Evolutionary conservation across 1,284 basidiomycete species (phyloP).

Genomic region (Grifola frondosa): DNA sequence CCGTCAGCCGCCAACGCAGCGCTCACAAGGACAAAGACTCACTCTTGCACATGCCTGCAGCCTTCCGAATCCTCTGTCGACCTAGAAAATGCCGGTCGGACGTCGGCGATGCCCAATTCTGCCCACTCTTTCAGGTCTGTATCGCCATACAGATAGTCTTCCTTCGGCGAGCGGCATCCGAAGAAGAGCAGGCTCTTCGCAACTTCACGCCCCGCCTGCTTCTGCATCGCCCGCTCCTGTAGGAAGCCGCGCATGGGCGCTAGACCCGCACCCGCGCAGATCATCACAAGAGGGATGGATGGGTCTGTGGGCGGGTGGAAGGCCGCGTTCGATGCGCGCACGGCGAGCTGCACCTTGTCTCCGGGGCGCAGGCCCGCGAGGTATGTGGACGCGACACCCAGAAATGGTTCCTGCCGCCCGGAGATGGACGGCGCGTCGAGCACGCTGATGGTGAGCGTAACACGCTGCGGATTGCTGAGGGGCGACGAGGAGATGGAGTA

Average conservation of each 20-base stretch:
- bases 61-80: slow-evolving; percentile 35
- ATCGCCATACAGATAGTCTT: slow-evolving; percentile 45
- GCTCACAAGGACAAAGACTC: slow-evolving; percentile 18
- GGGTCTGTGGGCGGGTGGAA: slow-evolving; percentile 51
- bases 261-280: slow-evolving; percentile 49
- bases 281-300: slow-evolving; percentile 44
- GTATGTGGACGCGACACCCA: slow-evolving; percentile 52
- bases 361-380: slow-evolving; percentile 42
- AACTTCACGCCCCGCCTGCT: slow-evolving; percentile 41
- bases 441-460: slow-evolving; percentile 47
- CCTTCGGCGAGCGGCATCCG: slow-evolving; percentile 43
- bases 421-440: slow-evolving; percentile 38
- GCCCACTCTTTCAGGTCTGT: slow-evolving; percentile 43
- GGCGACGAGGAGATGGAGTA: slow-evolving; percentile 57
- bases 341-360: slow-evolving; percentile 44
- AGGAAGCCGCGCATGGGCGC: slow-evolving; percentile 57
- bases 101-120: slow-evolving; percentile 44
- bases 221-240: slow-evolving; percentile 50
- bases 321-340: slow-evolving; percentile 37
- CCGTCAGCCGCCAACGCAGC: not conserved
- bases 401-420: slow-evolving; percentile 34
- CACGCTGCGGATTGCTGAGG: slow-evolving; percentile 42
- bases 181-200: slow-evolving; percentile 48
- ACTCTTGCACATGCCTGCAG: slow-evolving; percentile 50
- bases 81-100: slow-evolving; percentile 48